A percentile compares a stretch with the other conserved stretches of the same genome.
Evolutionary conservation across 2,329 filamentous ascomycete species (phyloP).

Genomic region (Fusarium pilosicola): DNA sequence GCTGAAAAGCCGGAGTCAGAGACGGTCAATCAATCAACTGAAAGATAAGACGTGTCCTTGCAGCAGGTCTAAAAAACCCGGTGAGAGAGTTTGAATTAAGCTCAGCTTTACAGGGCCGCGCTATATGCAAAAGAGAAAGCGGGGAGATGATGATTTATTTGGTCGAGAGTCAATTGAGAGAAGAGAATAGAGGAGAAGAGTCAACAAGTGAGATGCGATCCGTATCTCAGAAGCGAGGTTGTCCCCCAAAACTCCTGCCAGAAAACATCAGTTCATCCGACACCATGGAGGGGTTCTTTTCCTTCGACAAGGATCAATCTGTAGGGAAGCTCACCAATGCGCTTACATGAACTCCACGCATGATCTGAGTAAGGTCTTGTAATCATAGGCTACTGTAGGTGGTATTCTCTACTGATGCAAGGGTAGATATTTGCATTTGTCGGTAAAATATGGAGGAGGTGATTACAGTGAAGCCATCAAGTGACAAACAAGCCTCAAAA

Average conservation of each 20-base stretch:
- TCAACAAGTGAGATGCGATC: neutral
- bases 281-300: neutral
- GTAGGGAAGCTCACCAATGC: constrained; percentile 5
- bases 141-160: neutral
- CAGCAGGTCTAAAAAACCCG: constrained; percentile 23
- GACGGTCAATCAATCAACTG: neutral
- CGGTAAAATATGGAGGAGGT: constrained; percentile 1
- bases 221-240: constrained; percentile 9
- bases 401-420: constrained; percentile 18
- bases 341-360: constrained; percentile 43
- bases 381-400: neutral
- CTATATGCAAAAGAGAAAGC: neutral
- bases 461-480: neutral
- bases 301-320: constrained; percentile 1
- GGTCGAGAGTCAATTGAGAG: constrained; percentile 14
- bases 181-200: constrained; percentile 15
- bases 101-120: constrained; percentile 36
- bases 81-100: constrained; percentile 8
- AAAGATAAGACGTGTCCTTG: constrained; percentile 13
- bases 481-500: constrained; percentile 2
- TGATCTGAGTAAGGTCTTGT: constrained; percentile 36
- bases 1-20: constrained; percentile 10
- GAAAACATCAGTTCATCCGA: constrained; percentile 36
- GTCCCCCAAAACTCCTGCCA: constrained; percentile 1
- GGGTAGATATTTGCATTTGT: neutral